Conservation (phyloP, 2,329 filamentous ascomycete genomes). For the Eurotiales sp. region DNA sequence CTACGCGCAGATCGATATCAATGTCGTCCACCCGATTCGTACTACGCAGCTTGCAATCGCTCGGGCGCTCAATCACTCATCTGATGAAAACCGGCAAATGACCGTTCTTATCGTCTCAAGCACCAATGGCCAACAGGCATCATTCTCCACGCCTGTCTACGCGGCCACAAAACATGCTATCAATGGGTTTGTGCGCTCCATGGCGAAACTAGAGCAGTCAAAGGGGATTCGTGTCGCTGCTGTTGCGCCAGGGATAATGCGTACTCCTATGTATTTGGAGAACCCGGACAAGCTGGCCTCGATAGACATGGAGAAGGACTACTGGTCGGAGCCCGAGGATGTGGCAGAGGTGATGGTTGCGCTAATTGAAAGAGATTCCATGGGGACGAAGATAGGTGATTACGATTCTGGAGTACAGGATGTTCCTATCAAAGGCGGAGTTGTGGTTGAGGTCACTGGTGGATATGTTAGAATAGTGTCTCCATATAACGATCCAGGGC, state of each 20-base stretch:
- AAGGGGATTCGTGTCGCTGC: slow-evolving; percentile 57
- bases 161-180: slow-evolving; percentile 48
- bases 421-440: slow-evolving; percentile 44
- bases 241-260: slow-evolving; percentile 58
- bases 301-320: slow-evolving; percentile 41
- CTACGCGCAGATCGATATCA: slow-evolving; percentile 49
- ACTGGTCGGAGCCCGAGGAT: slow-evolving; percentile 58
- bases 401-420: slow-evolving; percentile 20
- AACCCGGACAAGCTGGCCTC: slow-evolving; percentile 52
- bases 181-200: slow-evolving; percentile 46
- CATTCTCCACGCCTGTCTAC: slow-evolving; percentile 43
- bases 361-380: slow-evolving; percentile 48
- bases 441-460: slow-evolving; percentile 55
- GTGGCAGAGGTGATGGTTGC: slow-evolving; percentile 57
- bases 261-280: slow-evolving; percentile 58
- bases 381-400: slow-evolving; percentile 32
- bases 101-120: slow-evolving; percentile 49
- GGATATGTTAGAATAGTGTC: slow-evolving; percentile 47
- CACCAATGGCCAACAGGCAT: slow-evolving; percentile 41
- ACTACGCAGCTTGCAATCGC: slow-evolving; percentile 49
- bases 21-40: slow-evolving; percentile 50
- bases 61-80: slow-evolving; percentile 40
- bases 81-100: slow-evolving; percentile 32
- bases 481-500: slow-evolving; percentile 52
- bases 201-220: slow-evolving; percentile 48